Base-by-base conservation (phyloP, 2,329 filamentous ascomycete species). In the Fusarium zealandicum region DNA sequence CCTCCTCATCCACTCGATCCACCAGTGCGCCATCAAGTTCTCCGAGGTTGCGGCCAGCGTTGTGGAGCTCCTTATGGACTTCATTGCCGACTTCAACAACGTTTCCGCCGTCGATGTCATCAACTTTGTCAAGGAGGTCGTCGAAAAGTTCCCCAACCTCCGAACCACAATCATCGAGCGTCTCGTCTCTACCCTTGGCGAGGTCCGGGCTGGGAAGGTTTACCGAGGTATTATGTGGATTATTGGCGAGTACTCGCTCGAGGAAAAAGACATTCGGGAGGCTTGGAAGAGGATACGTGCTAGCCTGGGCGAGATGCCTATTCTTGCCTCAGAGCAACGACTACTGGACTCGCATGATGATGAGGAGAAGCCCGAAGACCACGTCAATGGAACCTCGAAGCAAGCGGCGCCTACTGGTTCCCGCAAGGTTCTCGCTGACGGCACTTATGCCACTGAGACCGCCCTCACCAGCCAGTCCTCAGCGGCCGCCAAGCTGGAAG, bases 11-110 rank as follows among this genome's bases (percentile, higher is more conserved):
- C 92, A 97, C 75, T 92, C 93, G 31, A 99, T 99, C 70, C 95
- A 99, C 75, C 92, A 96, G 73, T 98, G 95, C 74, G 95, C 95
- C 67, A 98, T 99, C 81, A 97, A 96, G 72, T 98, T 98, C 79
- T 98, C 95, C 10, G 93, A 99, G 75, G 93, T 99, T 59, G 95
- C 95, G 20, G 90, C 93, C 38, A 98, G 92, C 70, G 95, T 99
- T 13, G 95, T 99, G 48, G 95, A 95, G 63, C 84, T 97, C 37
- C 83, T 99, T 47, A 99, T 99, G 95, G 95, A 99, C 75, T 98
- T 98, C 72, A 97, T 99, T 69, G 92, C 90, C 44, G 95, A 99
- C 74, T 97, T 98, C 74, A 98, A 96, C 80, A 97, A 96, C 70
- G 90, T 90, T 37, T 96, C 93, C 2, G 95, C 95, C 1, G 91